Evolutionary conservation across 257 asterid species (phyloP), one percentile per base, ranked within the genome.

Genomic region (Cruciata laevipes): DNA sequence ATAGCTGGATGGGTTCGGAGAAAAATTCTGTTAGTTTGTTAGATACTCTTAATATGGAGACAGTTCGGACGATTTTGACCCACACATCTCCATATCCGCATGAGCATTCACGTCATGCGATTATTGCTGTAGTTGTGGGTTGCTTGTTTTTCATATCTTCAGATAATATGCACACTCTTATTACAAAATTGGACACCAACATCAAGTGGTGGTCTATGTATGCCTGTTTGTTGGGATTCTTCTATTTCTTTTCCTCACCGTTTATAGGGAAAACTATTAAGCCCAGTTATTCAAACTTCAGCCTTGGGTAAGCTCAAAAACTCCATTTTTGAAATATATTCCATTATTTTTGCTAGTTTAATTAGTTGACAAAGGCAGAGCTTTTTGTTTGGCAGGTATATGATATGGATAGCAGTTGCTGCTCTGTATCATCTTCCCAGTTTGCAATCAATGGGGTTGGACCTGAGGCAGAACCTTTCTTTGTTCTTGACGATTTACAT

Each of bases 191-290:
- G 71, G 99, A 94, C 89, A 94, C 95, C 95, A 94, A 94, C 76
- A 68, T 90, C 31, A 94, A 94, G 75, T 94, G 99, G 99, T 94
- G 99, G 99, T 94, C 99, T 38, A 94, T 94, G 96, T 94, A 94
- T 40, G 97, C 91, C 32, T 94, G 99, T 74, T 79, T 94, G 86
- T 91, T 94, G 62, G 99, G 99, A 49, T 94, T 90, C 88, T 94
- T 94, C 87, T 94, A 94, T 77, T 94, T 90, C 87, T 94, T 94
- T 76, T 94, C 99, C 51, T 88, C 99, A 59, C 97, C 99, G 4
- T 94, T 90, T 74, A 85, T 94, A 37, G 97, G 99, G 73, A 90
- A 94, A 79, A 94, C 96, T 9, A 84, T 94, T 78, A 90, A 90
- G 77, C 99, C 99, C 42, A 90, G 95, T 84, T 94, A 90, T 78